Percentiles rank a stretch among this genome's conserved stretches.
phyloP scores from a whole-genome alignment of 768 basidiomycete genomes.

The Tricholoma bakamatsutake region DNA sequence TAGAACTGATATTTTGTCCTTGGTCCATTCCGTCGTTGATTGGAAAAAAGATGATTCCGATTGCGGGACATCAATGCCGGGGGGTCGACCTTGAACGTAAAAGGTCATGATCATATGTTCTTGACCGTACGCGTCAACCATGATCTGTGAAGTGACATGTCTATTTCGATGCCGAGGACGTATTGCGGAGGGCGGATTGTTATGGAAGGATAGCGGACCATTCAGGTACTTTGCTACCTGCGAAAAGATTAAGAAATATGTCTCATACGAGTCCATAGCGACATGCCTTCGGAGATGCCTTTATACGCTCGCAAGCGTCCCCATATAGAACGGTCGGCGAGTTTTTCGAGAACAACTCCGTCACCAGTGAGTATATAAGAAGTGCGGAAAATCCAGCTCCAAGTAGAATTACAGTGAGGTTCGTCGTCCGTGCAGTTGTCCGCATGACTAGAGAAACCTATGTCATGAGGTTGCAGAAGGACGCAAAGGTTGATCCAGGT shows the following conservation, averaged over 20 bases:
- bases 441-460: slow-evolving; percentile 33
- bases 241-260: slow-evolving; percentile 6
- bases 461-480: background rate
- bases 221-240: slow-evolving; percentile 70
- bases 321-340: slow-evolving; percentile 80
- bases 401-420: slow-evolving; percentile 54
- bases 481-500: slow-evolving; percentile 11
- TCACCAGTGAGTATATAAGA: slow-evolving; percentile 71
- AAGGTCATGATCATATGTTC: slow-evolving; percentile 86
- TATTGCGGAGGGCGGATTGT: slow-evolving; percentile 68
- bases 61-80: slow-evolving; percentile 27
- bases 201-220: slow-evolving; percentile 68
- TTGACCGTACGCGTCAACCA: slow-evolving; percentile 63
- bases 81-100: slow-evolving; percentile 61
- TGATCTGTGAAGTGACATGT: slow-evolving; percentile 74
- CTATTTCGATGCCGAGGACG: slow-evolving; percentile 81
- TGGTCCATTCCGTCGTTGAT: slow-evolving; percentile 35
- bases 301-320: slow-evolving; percentile 49
- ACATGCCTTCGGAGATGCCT: slow-evolving; percentile 39
- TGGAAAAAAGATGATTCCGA: slow-evolving; percentile 42
- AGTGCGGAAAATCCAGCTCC: slow-evolving; percentile 79
- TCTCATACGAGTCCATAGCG: slow-evolving; percentile 1
- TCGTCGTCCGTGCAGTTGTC: slow-evolving; percentile 44
- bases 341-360: slow-evolving; percentile 84
- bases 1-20: slow-evolving; percentile 32